phyloP scores from a whole-genome alignment of 371 early-diverging fungal species.

The Entomophthora muscae region DNA sequence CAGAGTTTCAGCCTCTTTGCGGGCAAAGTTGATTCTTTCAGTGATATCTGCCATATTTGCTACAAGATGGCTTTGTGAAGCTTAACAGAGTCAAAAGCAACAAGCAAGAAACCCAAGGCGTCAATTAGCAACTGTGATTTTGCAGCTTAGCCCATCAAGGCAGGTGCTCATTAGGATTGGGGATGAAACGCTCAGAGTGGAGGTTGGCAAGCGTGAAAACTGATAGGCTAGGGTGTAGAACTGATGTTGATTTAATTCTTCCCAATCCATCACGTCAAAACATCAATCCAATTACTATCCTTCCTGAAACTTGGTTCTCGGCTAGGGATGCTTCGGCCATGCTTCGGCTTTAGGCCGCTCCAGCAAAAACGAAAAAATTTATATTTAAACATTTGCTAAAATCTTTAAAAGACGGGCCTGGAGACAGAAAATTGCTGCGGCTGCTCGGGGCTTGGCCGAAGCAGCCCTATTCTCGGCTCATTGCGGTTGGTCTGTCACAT shows the following conservation, averaged over 20 bases:
- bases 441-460: too few relatives aligned
- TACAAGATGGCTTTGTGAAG: not conserved
- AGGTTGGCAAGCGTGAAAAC: not conserved
- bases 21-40: constrained; percentile 77
- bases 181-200: not conserved
- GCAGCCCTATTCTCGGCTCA: too few relatives aligned
- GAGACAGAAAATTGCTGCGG: too few relatives aligned
- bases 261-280: too few relatives aligned
- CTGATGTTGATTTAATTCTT: not conserved
- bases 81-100: not conserved
- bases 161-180: not conserved
- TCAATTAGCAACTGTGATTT: not conserved
- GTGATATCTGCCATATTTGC: constrained; percentile 42
- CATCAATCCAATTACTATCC: too few relatives aligned
- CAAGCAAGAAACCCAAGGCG: not conserved
- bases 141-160: not conserved
- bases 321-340: too few relatives aligned
- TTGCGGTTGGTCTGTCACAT: too few relatives aligned
- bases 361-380: too few relatives aligned
- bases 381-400: too few relatives aligned
- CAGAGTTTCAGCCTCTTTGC: constrained; percentile 84
- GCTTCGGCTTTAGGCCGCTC: too few relatives aligned
- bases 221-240: not conserved
- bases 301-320: too few relatives aligned
- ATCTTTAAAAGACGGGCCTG: too few relatives aligned